Conservation (phyloP, 805 yeast species). For the Naumovozyma castellii region DNA sequence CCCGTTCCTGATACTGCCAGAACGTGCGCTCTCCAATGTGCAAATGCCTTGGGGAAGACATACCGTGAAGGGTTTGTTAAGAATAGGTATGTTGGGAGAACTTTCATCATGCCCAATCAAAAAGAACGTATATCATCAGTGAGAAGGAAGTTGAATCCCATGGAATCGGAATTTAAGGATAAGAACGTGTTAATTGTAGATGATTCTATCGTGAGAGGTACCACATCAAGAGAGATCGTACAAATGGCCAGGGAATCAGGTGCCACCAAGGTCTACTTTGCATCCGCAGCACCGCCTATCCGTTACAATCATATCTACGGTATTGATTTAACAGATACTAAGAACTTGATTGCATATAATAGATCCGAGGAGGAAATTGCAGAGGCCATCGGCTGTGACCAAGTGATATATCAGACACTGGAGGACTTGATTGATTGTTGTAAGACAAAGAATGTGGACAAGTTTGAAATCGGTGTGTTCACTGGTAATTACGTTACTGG, state of each 20-base stretch:
- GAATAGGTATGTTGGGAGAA: constrained; percentile 93
- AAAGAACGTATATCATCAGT: constrained; percentile 88
- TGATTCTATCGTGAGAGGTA: constrained; percentile 95
- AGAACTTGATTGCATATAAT: constrained; percentile 82
- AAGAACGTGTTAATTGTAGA: constrained; percentile 85
- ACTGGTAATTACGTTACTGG: constrained; percentile 95
- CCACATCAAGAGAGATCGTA: constrained; percentile 92
- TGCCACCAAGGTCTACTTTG: constrained; percentile 88
- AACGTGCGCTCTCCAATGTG: constrained; percentile 87
- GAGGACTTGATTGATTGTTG: constrained; percentile 81
- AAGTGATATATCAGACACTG: constrained; percentile 78
- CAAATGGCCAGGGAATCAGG: constrained; percentile 99
- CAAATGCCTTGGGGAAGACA: constrained; percentile 68
- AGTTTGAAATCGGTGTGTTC: constrained; percentile 93
- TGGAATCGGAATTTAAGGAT: constrained; percentile 83
- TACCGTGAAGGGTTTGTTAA: constrained; percentile 96
- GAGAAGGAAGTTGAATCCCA: constrained; percentile 89
- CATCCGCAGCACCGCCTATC: constrained; percentile 97
- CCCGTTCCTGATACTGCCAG: constrained; percentile 99
- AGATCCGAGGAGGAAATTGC: constrained; percentile 70
- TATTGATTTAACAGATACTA: constrained; percentile 92
- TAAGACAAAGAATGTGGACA: constrained; percentile 34
- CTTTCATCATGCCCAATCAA: constrained; percentile 98
- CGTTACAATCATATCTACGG: constrained; percentile 94
- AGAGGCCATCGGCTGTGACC: constrained; percentile 75